These are phyloP conservation scores for Verticillium nubilum DNA, from an alignment of 2,329 filamentous ascomycete species.

Conservation along the genomic window DNA sequence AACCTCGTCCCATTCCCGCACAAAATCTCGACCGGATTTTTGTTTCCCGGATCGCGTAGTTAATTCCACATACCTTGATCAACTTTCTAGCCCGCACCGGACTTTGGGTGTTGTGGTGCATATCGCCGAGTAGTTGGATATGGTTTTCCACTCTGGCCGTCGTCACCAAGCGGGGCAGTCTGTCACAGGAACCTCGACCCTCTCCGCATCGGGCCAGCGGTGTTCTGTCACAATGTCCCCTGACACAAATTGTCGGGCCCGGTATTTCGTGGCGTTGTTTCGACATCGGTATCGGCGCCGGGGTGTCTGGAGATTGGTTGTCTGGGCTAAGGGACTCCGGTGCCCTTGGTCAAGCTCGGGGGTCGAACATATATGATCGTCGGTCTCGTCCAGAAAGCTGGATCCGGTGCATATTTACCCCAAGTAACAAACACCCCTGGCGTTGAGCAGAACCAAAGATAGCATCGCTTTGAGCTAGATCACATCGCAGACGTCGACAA, in stretches of 20 bases:
- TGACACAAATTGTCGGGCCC: background rate
- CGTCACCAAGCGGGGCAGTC: background rate
- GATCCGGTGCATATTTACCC: background rate
- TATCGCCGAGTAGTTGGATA: background rate
- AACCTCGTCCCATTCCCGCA: background rate
- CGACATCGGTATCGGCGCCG: background rate
- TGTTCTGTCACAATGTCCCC: background rate
- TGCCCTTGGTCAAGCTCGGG: background rate
- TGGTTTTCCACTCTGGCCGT: background rate
- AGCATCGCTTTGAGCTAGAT: no score
- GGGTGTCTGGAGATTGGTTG: background rate
- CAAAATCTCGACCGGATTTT: background rate
- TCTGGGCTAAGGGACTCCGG: constrained; percentile 1
- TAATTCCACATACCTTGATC: no score
- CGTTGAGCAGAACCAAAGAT: no score
- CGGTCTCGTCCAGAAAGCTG: background rate
- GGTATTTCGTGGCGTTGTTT: background rate
- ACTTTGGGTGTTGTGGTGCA: background rate
- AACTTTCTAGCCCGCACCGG: background rate
- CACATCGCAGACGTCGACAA: background rate
- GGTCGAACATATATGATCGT: background rate
- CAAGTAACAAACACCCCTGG: no score
- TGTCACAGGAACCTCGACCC: background rate
- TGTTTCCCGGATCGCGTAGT: background rate
- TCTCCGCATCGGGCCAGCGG: background rate